Evolutionary conservation across 2,329 filamentous ascomycete species (phyloP).

Genomic region (Tetracladium maxilliforme): DNA sequence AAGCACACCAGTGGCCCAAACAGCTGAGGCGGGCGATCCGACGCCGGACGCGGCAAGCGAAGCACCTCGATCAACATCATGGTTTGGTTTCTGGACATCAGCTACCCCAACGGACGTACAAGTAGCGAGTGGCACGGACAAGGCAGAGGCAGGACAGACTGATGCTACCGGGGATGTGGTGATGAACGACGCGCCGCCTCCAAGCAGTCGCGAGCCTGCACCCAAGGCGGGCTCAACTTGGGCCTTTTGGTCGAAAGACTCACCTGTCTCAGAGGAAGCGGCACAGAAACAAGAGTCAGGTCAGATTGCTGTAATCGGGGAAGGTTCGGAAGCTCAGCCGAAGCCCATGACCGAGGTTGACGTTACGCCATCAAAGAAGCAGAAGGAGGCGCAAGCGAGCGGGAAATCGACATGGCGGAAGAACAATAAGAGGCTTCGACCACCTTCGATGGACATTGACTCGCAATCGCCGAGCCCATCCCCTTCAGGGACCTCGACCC

Average conservation of each 20-base stretch:
- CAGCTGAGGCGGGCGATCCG: not conserved
- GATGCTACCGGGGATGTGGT: too few relatives aligned
- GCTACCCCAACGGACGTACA: not conserved
- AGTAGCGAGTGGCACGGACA: slow-evolving; percentile 5
- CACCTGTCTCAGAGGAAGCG: not conserved
- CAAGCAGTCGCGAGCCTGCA: too few relatives aligned
- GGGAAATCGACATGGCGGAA: too few relatives aligned
- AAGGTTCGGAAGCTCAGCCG: slow-evolving; percentile 37
- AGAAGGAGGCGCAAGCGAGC: slow-evolving; percentile 22
- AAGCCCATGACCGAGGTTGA: slow-evolving; percentile 6
- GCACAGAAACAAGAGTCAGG: slow-evolving; percentile 27
- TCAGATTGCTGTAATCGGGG: slow-evolving; percentile 40
- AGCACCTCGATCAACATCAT: slow-evolving; percentile 9
- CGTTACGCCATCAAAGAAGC: not conserved
- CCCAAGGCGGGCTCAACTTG: too few relatives aligned
- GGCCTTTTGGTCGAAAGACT: slow-evolving; percentile 65
- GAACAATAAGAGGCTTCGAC: too few relatives aligned
- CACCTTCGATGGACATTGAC: too few relatives aligned
- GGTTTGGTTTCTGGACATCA: slow-evolving; percentile 25
- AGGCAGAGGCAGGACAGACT: slow-evolving; percentile 3
- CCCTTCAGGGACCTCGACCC: too few relatives aligned
- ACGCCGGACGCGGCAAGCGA: not conserved
- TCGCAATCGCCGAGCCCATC: too few relatives aligned
- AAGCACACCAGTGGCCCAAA: too few relatives aligned
- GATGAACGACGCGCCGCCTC: too few relatives aligned